Evolutionary conservation across 2,329 filamentous ascomycete genomes (phyloP).

Genomic region (Penicillium sp.): DNA sequence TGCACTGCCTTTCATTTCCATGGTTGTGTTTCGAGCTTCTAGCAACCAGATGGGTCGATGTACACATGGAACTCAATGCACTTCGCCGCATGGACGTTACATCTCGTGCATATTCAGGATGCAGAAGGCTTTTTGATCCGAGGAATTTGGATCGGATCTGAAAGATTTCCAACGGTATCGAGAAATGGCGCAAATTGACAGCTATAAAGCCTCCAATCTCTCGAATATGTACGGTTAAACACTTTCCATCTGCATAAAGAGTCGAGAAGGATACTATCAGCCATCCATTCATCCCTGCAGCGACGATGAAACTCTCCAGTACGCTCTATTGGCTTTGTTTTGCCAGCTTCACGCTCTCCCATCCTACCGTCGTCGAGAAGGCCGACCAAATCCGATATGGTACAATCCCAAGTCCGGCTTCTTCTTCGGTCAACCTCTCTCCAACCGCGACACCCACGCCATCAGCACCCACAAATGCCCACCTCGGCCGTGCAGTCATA

Average conservation of each 20-base stretch:
- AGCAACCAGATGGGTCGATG: neutral
- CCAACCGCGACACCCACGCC: constrained; percentile 2
- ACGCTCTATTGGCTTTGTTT: constrained; percentile 19
- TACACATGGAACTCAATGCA: neutral
- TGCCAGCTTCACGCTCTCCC: constrained; percentile 17
- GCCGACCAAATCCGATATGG: constrained; percentile 9
- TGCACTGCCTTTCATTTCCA: constrained; percentile 2
- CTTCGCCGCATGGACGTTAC: constrained; percentile 11
- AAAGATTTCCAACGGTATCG: too few relatives aligned
- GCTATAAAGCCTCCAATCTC: neutral
- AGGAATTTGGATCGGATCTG: neutral
- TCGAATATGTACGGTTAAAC: neutral
- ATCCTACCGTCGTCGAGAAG: constrained; percentile 9
- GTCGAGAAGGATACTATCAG: neutral
- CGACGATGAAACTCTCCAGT: constrained; percentile 21
- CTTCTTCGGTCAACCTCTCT: constrained; percentile 5
- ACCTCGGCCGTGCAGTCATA: constrained; percentile 42
- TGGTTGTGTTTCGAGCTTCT: neutral
- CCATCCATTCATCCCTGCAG: neutral
- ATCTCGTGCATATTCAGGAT: constrained; percentile 5
- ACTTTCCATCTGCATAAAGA: neutral
- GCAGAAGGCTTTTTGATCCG: neutral
- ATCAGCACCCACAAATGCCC: constrained; percentile 14
- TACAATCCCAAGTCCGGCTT: constrained; percentile 14
- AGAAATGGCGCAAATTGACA: neutral